Conservation (phyloP, 2,329 filamentous ascomycete species). For the Raffaelea arxii region DNA sequence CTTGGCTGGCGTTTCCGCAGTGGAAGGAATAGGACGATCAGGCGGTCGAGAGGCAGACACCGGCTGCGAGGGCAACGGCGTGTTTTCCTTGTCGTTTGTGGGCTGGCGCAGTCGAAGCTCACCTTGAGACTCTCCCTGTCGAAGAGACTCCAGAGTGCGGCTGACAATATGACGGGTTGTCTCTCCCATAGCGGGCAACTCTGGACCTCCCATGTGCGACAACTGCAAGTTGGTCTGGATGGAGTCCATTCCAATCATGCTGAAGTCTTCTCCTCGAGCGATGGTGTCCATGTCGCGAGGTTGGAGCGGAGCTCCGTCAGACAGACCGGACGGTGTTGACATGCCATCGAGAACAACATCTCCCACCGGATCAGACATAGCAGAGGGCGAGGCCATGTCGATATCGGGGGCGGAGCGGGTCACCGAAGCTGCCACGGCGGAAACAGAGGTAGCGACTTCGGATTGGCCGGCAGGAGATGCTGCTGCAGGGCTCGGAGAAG, state of each 20-base stretch:
- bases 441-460: no score
- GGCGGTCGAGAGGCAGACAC: no score
- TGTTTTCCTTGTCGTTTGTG: not conserved
- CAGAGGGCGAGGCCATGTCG: not conserved
- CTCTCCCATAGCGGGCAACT: conserved; percentile 40
- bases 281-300: conserved; percentile 19
- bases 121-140: conserved; percentile 26
- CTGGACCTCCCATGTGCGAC: conserved; percentile 38
- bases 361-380: not conserved
- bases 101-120: no score
- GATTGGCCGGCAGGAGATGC: not conserved
- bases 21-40: no score
- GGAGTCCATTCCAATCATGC: conserved; percentile 16
- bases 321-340: conserved; percentile 13
- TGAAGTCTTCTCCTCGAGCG: conserved; percentile 19
- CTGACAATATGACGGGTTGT: conserved; percentile 48
- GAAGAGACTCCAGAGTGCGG: conserved; percentile 40
- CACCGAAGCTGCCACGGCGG: no score
- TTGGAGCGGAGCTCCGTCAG: conserved; percentile 9
- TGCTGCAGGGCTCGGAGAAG: no score
- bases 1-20: no score
- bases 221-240: conserved; percentile 11
- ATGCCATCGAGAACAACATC: conserved; percentile 1
- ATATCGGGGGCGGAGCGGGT: not conserved
- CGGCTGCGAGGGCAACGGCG: no score